These are phyloP conservation scores for Harringtonia aguacate DNA, from an alignment of 2,329 filamentous ascomycete genomes.

Conservation along the genomic window DNA sequence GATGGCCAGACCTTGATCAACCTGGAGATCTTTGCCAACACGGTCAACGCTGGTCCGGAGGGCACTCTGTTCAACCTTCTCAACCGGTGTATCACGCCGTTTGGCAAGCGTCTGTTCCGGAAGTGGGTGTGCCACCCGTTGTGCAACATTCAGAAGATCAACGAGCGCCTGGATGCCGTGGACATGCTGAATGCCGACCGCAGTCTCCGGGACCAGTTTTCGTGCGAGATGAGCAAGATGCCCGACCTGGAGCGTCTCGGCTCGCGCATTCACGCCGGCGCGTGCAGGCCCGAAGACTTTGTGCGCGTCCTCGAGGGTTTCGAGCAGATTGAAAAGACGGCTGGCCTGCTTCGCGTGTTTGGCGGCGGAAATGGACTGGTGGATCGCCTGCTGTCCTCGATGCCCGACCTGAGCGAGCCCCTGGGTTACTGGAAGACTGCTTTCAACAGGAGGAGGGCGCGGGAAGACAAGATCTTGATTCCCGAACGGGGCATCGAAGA, in stretches of 20 bases:
- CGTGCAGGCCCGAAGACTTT: constrained; percentile 87
- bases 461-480: constrained; percentile 69
- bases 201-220: constrained; percentile 75
- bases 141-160: constrained; percentile 77
- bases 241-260: constrained; percentile 91
- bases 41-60: constrained; percentile 70
- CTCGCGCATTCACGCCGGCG: constrained; percentile 84
- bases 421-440: constrained; percentile 83
- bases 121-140: constrained; percentile 97
- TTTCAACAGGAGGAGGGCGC: constrained; percentile 74
- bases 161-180: constrained; percentile 86
- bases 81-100: constrained; percentile 91
- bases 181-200: constrained; percentile 82
- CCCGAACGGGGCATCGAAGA: constrained; percentile 81
- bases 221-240: constrained; percentile 78
- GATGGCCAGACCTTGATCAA: constrained; percentile 97
- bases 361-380: constrained; percentile 74
- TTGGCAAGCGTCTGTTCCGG: constrained; percentile 89
- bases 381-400: constrained; percentile 67
- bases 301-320: constrained; percentile 90
- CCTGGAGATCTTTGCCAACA: constrained; percentile 93
- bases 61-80: constrained; percentile 85
- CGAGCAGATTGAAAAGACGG: constrained; percentile 94
- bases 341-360: constrained; percentile 65
- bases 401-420: constrained; percentile 71